phyloP scores from a whole-genome alignment of 2,329 filamentous ascomycete species.

The Ambrosiella beaveri region DNA sequence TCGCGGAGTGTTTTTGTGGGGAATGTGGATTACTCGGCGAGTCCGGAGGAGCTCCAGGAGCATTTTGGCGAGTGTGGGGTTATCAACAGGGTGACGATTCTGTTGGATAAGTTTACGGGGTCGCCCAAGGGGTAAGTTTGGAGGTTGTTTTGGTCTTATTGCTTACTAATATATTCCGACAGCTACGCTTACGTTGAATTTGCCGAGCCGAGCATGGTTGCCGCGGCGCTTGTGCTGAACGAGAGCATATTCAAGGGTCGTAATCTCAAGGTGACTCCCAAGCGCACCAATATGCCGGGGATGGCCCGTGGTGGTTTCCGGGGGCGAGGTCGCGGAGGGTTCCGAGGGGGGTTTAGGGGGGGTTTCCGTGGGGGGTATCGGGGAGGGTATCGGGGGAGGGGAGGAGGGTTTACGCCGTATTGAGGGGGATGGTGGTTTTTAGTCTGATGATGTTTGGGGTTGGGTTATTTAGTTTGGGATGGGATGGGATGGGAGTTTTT shows the following conservation, averaged over 20 bases:
- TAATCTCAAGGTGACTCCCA: slow-evolving; percentile 86
- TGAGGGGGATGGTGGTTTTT: slow-evolving; percentile 21
- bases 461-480: neutral
- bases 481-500: neutral
- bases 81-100: slow-evolving; percentile 94
- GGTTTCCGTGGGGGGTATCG: slow-evolving; percentile 29
- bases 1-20: slow-evolving; percentile 93
- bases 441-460: neutral
- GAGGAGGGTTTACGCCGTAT: slow-evolving; percentile 44
- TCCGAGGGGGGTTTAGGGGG: slow-evolving; percentile 33
- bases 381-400: slow-evolving; percentile 48
- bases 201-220: slow-evolving; percentile 79
- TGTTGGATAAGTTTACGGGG: slow-evolving; percentile 95
- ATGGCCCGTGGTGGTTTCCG: slow-evolving; percentile 53
- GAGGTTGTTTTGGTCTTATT: neutral
- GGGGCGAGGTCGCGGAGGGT: slow-evolving; percentile 30
- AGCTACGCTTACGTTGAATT: slow-evolving; percentile 99
- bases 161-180: slow-evolving; percentile 13
- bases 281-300: slow-evolving; percentile 90
- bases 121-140: slow-evolving; percentile 86
- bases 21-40: slow-evolving; percentile 94
- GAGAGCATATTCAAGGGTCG: slow-evolving; percentile 90
- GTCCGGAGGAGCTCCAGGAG: slow-evolving; percentile 92
- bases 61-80: slow-evolving; percentile 95
- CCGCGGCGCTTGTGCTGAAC: slow-evolving; percentile 84